Percentiles rank a stretch among this genome's conserved stretches.
phyloP scores from a whole-genome alignment of 306 rosid species.

The Glycine tomentella region DNA sequence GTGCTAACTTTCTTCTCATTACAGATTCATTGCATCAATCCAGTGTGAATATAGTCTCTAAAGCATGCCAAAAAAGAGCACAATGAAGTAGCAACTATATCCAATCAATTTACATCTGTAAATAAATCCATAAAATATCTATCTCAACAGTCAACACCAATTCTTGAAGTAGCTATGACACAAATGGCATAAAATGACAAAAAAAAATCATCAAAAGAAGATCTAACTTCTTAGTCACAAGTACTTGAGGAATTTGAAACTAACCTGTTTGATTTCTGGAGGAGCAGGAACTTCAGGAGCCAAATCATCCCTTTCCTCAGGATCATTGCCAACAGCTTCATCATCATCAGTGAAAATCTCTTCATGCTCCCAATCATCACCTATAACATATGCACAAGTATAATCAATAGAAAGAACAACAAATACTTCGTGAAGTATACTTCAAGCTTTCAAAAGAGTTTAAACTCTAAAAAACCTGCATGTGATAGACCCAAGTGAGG shows the following conservation, averaged over 20 bases:
- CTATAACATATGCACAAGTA: constrained; percentile 46
- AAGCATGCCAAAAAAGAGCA: neutral
- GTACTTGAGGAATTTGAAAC: constrained; percentile 16
- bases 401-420: neutral
- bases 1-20: neutral
- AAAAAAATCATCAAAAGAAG: neutral
- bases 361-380: constrained; percentile 97
- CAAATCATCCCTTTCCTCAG: constrained; percentile 91
- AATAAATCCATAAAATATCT: no score
- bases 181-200: neutral
- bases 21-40: neutral
- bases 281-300: constrained; percentile 95
- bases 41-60: neutral
- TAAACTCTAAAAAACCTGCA: neutral
- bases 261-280: constrained; percentile 90
- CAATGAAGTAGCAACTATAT: neutral
- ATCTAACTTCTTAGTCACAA: constrained; percentile 9
- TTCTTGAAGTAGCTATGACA: neutral
- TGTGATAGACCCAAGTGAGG: neutral
- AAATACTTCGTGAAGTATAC: neutral
- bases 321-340: constrained; percentile 85
- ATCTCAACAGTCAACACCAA: neutral
- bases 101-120: neutral
- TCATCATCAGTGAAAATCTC: constrained; percentile 94
- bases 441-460: constrained; percentile 19